phyloP scores from a whole-genome alignment of 768 basidiomycete species.

The Boletus coccyginus region DNA sequence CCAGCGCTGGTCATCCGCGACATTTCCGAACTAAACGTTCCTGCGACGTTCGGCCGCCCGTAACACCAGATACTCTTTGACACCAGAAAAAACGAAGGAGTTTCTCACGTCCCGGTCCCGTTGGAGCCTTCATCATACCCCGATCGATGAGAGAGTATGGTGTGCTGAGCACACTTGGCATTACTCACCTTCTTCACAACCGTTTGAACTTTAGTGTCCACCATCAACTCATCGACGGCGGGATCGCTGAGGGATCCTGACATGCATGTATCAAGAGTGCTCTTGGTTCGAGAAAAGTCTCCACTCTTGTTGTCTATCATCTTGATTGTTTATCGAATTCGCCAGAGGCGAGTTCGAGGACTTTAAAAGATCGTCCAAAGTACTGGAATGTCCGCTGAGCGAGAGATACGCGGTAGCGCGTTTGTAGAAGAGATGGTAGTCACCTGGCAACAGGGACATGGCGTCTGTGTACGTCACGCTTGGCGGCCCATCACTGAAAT shows the following conservation, averaged over 20 bases:
- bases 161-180: slow-evolving; percentile 47
- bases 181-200: slow-evolving; percentile 63
- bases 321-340: slow-evolving; percentile 75
- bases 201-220: slow-evolving; percentile 57
- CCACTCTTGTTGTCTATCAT: slow-evolving; percentile 88
- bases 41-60: no score
- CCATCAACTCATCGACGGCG: slow-evolving; percentile 51
- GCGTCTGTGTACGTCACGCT: slow-evolving; percentile 70
- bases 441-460: slow-evolving; percentile 69
- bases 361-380: slow-evolving; percentile 87
- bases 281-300: slow-evolving; percentile 59
- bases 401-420: slow-evolving; percentile 89
- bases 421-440: slow-evolving; percentile 88
- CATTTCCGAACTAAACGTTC: no score
- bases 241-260: slow-evolving; percentile 47
- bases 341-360: slow-evolving; percentile 64
- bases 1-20: no score
- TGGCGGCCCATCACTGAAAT: slow-evolving; percentile 76
- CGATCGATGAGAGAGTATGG: no score
- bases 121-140: no score
- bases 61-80: no score
- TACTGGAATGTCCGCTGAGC: slow-evolving; percentile 63
- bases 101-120: no score
- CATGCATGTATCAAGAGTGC: slow-evolving; percentile 56
- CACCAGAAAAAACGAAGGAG: no score